Base-by-base conservation (phyloP, 1,284 basidiomycete species). In the Takashimella koratensis region DNA sequence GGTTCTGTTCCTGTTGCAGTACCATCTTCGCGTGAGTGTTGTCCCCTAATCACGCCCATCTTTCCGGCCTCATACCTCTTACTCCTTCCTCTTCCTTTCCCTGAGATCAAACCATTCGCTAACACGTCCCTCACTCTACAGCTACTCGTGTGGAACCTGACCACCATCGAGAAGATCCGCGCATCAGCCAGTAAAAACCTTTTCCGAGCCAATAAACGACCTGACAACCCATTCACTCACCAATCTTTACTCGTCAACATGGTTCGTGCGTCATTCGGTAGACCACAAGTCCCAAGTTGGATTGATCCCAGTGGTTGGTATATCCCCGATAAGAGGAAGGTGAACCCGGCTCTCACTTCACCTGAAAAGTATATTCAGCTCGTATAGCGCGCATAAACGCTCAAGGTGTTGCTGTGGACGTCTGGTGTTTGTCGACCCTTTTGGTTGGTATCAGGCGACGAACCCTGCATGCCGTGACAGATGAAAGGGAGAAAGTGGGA, bases 101-200 rank as follows among this genome's bases (percentile, higher is more conserved):
- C 22, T 52, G 43, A 51, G n/a, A n/a, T n/a, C n/a, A n/a, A n/a
- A n/a, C n/a, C n/a, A n/a, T n/a, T 36, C 10, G 16, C 16, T 36
- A 8, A 27, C 22, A 43, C 13, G 41, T 52, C 13, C 6, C 27
- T 45, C 25, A 36, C 13, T 41, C 4, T 21, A 36, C 69, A 90
- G 86, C 79, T 95, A 51, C 76, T 93, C 40, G 75, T 90, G 47
- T 78, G 89, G 62, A 93, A 94, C 73, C 80, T 89, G 43, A 95
- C 92, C 2, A 96, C 92, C 11, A 92, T 96, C 57, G 92, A 96
- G 76, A 90, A 75, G 70, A 74, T 76, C 56, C 67, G 76, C 36
- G 70, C 70, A n/a, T 70, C 67, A 3, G 66, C 70, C 0, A 63
- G 67, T 1, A 63, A 57, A 19, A 66, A 61, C 44, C 49, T 74